Evolutionary conservation across 805 yeast species (phyloP).

Genomic region (Kuraishia piskuri): DNA sequence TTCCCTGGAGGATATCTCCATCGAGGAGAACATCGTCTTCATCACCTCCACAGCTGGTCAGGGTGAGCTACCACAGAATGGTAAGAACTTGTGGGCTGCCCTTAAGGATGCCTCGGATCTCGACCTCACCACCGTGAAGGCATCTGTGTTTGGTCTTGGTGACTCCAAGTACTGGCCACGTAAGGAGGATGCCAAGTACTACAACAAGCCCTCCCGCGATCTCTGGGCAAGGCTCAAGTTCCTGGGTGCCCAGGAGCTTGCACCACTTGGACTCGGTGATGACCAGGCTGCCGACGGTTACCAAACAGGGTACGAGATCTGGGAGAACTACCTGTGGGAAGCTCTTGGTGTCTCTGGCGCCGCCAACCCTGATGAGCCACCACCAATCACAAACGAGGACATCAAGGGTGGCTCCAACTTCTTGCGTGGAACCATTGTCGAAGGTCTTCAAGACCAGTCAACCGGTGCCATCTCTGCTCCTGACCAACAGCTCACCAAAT

Average conservation of each 20-base stretch:
- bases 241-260: conserved; percentile 67
- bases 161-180: conserved; percentile 94
- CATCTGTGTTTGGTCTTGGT: conserved; percentile 69
- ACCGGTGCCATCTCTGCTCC: conserved; percentile 89
- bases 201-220: conserved; percentile 85
- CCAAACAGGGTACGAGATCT: conserved; percentile 79
- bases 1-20: conserved; percentile 63
- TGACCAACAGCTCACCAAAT: conserved; percentile 91
- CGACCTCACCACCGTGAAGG: conserved; percentile 51
- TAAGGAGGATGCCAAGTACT: conserved; percentile 88
- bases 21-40: conserved; percentile 61
- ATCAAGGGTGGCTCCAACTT: conserved; percentile 82
- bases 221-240: conserved; percentile 53
- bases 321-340: conserved; percentile 84
- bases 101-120: conserved; percentile 51
- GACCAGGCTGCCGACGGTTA: conserved; percentile 97
- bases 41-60: conserved; percentile 76
- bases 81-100: conserved; percentile 69
- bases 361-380: conserved; percentile 82
- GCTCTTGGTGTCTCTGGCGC: conserved; percentile 80
- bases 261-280: conserved; percentile 83
- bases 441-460: conserved; percentile 68
- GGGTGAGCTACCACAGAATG: conserved; percentile 82
- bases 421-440: conserved; percentile 88
- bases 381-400: conserved; percentile 89